phyloP scores from a whole-genome alignment of 164 flowering plant species.

The Cinnamomum micranthum region DNA sequence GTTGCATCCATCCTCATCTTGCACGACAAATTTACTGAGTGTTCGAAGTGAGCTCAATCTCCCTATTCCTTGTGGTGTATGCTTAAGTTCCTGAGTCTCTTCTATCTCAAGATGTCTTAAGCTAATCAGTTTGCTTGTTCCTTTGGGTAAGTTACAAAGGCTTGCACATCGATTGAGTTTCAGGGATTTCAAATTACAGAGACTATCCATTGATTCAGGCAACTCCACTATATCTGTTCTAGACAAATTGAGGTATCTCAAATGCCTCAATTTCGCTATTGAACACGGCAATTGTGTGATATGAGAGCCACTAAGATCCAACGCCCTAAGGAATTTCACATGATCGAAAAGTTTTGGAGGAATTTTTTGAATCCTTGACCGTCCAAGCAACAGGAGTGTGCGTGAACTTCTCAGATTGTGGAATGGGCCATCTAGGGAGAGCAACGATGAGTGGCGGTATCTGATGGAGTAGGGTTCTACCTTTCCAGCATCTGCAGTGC shows the following conservation, averaged over 20 bases:
- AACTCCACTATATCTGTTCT: neutral
- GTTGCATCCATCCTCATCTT: neutral
- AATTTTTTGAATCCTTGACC: neutral
- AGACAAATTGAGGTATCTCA: slow-evolving; percentile 9
- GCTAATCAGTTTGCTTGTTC: neutral
- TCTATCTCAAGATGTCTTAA: slow-evolving; percentile 9
- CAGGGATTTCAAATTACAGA: neutral
- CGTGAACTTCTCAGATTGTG: neutral
- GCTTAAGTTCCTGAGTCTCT: neutral
- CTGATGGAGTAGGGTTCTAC: neutral
- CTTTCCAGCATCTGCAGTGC: neutral
- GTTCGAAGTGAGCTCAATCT: slow-evolving; percentile 3
- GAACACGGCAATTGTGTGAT: neutral
- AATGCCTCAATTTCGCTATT: slow-evolving; percentile 2
- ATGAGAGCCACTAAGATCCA: neutral
- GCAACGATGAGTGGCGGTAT: neutral
- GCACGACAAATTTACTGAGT: slow-evolving; percentile 1
- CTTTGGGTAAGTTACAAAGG: neutral
- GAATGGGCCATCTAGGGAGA: neutral
- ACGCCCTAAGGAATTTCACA: neutral
- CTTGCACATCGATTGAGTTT: neutral
- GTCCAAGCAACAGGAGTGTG: neutral
- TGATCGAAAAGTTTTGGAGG: neutral
- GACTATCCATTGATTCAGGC: slow-evolving; percentile 18
- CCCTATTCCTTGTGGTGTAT: slow-evolving; percentile 2